Percentiles rank a stretch among this genome's conserved stretches.
Evolutionary conservation across 495 filamentous ascomycete species (phyloP).

Genomic region (Talaromyces adpressus): DNA sequence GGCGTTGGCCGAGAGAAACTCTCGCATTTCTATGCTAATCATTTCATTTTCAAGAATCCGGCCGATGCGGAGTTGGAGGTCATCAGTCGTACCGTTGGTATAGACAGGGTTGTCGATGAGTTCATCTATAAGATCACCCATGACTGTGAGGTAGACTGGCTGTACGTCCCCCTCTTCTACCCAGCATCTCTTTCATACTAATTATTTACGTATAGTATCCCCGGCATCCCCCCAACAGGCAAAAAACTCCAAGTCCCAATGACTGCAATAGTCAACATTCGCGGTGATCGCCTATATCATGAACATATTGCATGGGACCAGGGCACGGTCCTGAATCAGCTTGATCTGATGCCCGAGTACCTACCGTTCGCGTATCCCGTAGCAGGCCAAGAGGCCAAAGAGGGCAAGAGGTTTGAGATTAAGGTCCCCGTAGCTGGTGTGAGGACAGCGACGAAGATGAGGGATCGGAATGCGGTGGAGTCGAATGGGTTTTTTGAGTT

Average conservation of each 20-base stretch:
- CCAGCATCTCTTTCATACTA: constrained; percentile 29
- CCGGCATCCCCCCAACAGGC: constrained; percentile 65
- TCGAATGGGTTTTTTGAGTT: constrained; percentile 60
- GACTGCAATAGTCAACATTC: constrained; percentile 66
- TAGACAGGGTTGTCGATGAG: constrained; percentile 53
- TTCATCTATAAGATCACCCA: constrained; percentile 58
- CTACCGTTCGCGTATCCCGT: constrained; percentile 50
- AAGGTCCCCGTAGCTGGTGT: constrained; percentile 61
- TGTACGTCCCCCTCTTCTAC: constrained; percentile 29
- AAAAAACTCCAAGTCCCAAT: constrained; percentile 60
- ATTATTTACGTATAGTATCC: constrained; percentile 55
- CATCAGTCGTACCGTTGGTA: constrained; percentile 59
- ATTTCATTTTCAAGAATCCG: constrained; percentile 70
- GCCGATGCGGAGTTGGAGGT: constrained; percentile 57
- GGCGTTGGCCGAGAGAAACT: constrained; percentile 60
- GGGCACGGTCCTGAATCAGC: constrained; percentile 64
- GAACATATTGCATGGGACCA: constrained; percentile 88
- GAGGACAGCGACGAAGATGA: constrained; percentile 58
- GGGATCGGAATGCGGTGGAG: constrained; percentile 46
- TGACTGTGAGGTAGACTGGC: constrained; percentile 60
- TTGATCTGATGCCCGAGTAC: constrained; percentile 61
- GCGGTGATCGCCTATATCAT: constrained; percentile 68
- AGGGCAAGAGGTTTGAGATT: constrained; percentile 48
- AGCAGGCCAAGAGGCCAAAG: constrained; percentile 28
- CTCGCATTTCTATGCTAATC: constrained; percentile 60